These are phyloP conservation scores for Piromyces finnis DNA, from an alignment of 192 early-diverging fungal species.

Conservation along the genomic window DNA sequence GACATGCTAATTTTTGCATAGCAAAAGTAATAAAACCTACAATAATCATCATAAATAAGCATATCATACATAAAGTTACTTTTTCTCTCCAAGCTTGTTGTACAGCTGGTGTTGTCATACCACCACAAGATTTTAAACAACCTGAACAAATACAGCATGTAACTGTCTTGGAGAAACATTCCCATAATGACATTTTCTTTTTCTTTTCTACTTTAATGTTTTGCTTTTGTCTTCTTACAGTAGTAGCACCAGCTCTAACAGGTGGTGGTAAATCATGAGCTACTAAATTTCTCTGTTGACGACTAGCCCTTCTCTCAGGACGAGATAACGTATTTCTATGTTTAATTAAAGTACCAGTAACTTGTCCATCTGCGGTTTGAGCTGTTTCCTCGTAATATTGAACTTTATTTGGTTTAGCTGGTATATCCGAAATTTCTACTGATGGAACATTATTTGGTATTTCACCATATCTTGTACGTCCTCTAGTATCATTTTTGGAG, in stretches of 20 bases:
- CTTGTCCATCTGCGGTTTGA: not conserved
- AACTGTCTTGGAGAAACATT: not conserved
- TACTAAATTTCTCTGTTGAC: not conserved
- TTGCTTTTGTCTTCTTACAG: not conserved
- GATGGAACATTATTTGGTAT: not conserved
- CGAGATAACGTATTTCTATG: not conserved
- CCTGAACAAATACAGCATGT: not conserved
- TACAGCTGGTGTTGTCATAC: constrained; percentile 17
- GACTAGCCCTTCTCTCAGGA: not conserved
- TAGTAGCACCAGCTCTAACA: not conserved
- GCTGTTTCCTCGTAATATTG: not conserved
- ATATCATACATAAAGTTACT: constrained; percentile 72
- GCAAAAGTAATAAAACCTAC: constrained; percentile 55
- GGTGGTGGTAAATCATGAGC: not conserved
- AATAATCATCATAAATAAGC: constrained; percentile 60
- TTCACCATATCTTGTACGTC: not conserved
- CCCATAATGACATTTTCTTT: not conserved
- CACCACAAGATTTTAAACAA: not conserved
- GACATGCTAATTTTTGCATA: not conserved
- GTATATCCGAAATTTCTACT: not conserved
- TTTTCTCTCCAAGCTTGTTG: constrained; percentile 97
- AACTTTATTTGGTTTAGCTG: not conserved
- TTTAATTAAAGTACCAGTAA: not conserved
- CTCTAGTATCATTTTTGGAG: too few relatives aligned
- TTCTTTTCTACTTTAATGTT: not conserved